Evolutionary conservation across 768 basidiomycete species (phyloP), one percentile per base, ranked within the genome.

Genomic region (Pisolithus marmoratus): DNA sequence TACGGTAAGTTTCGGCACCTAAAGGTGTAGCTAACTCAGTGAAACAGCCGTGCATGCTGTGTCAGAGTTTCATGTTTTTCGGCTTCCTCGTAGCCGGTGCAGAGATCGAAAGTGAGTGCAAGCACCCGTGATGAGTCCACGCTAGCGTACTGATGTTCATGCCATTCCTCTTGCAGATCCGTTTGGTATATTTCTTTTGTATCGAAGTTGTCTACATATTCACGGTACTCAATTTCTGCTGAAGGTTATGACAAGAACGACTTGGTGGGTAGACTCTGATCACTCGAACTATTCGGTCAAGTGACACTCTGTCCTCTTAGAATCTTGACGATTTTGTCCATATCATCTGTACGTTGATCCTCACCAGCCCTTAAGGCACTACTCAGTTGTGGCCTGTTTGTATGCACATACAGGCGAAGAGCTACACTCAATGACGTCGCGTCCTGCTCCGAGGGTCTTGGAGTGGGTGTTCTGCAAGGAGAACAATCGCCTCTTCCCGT

Each of bases 11-110:
- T 36, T 7, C 29, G 24, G 23, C 2, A 34, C 9, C n/a, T 29
- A 17, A 4, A 19, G 15, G 15, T 20, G 29, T 41, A 15, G 17
- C 20, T 2, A 31, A 9, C 7, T 31, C 14, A 14, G 5, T 19
- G 27, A 22, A 41, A 46, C 40, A 29, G n/a, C 26, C 12, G 31
- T 36, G 49, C 9, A 6, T 37, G 15, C 27, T 27, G 12, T 7
- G 4, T 40, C 59, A 85, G 79, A 74, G 74, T 54, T 84, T 85
- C 63, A 73, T 84, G 53, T 87, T 84, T 72, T 85, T 84, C 60
- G 84, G 85, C 4, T 87, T 86, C 69, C 62, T 87, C 54, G 81
- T 82, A 46, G 83, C 84, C 19, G 84, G 84, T 37, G 83, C 85
- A 63, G 84, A 86, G 66, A 85, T 87, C 49, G 83, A 86, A 65